Evolutionary conservation across 2,329 filamentous ascomycete genomes (phyloP), one percentile per base, ranked within the genome.

Genomic region (Exophiala spinifera): DNA sequence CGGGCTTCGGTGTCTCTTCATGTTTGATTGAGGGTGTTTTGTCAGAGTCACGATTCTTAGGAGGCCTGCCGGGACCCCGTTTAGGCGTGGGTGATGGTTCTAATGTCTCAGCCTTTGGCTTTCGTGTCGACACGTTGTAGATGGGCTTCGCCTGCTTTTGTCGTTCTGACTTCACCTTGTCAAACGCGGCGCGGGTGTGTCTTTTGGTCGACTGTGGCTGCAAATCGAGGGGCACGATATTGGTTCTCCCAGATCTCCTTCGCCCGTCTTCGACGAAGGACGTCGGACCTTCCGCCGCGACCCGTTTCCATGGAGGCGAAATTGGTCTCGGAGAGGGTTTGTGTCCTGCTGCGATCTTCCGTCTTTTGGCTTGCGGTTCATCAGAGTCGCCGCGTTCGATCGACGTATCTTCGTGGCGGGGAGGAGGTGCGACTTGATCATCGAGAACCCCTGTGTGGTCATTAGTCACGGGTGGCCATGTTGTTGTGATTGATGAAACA

Each of bases 221-320:
- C 46, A 74, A 62, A 42, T 78, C 76, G 48, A 75, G 59, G 13
- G 79, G 77, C 17, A 80, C 66, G 17, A 68, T 55, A 63, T 79
- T 81, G 49, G 81, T 79, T 63, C 83, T 75, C 46, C 81, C 79
- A 42, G 83, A 86, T 69, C 81, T 83, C 56, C 83, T 75, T 61
- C 77, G 77, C 36, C 83, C 83, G 67, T 82, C 77, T 56, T 80
- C 76, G 43, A 87, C 81, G 68, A 95, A 91, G 0, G 88, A 87
- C 3, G 92, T 94, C 19, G 94, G 94, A 0, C 94, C 94, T 23
- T 95, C 88, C 37, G 88, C 89, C 55, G 81, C 81, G 59, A 88
- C 81, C 66, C 84, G 89, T 76, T 94, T 97, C 94, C 94, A 99
- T 19, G 94, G 94, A 61, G 94, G 94, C 60, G 92, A 97, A 37